Percentiles rank a stretch among this genome's conserved stretches.
phyloP scores from a whole-genome alignment of 495 filamentous ascomycete species.

The Aspergillus sclerotioniger region DNA sequence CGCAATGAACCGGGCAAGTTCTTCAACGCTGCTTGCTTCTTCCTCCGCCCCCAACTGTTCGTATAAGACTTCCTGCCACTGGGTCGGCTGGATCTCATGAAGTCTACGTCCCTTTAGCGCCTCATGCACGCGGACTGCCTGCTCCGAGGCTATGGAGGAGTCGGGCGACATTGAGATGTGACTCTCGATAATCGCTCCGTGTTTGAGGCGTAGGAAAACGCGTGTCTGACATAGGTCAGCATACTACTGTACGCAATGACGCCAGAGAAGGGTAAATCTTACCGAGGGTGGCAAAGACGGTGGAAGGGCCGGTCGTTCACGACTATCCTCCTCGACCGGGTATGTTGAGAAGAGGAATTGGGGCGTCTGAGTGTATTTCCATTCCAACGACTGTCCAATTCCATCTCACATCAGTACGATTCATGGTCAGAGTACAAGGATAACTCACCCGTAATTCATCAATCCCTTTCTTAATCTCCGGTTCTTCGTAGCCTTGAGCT shows the following conservation, averaged over 20 bases:
- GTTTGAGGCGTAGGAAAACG: slow-evolving; percentile 41
- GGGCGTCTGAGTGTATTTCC: slow-evolving; percentile 83
- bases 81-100: slow-evolving; percentile 37
- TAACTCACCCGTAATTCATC: slow-evolving; percentile 58
- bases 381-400: slow-evolving; percentile 58
- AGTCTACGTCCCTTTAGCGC: slow-evolving; percentile 38
- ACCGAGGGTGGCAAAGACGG: slow-evolving; percentile 39
- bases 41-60: slow-evolving; percentile 14
- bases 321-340: slow-evolving; percentile 52
- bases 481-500: slow-evolving; percentile 38
- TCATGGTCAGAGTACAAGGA: not conserved
- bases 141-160: slow-evolving; percentile 28
- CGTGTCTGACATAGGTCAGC: slow-evolving; percentile 28
- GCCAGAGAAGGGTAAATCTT: slow-evolving; percentile 14
- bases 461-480: slow-evolving; percentile 55
- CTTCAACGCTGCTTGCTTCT: slow-evolving; percentile 9
- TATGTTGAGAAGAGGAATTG: slow-evolving; percentile 72
- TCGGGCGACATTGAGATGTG: slow-evolving; percentile 43
- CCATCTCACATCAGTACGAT: not conserved
- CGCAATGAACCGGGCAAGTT: slow-evolving; percentile 24
- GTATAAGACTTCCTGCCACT: slow-evolving; percentile 33
- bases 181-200: slow-evolving; percentile 45
- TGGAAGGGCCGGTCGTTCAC: slow-evolving; percentile 48
- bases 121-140: slow-evolving; percentile 37
- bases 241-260: not conserved